Evolutionary conservation across 1,284 basidiomycete genomes (phyloP), one percentile per base, ranked within the genome.

Genomic region (Heterobasidion irregulare): DNA sequence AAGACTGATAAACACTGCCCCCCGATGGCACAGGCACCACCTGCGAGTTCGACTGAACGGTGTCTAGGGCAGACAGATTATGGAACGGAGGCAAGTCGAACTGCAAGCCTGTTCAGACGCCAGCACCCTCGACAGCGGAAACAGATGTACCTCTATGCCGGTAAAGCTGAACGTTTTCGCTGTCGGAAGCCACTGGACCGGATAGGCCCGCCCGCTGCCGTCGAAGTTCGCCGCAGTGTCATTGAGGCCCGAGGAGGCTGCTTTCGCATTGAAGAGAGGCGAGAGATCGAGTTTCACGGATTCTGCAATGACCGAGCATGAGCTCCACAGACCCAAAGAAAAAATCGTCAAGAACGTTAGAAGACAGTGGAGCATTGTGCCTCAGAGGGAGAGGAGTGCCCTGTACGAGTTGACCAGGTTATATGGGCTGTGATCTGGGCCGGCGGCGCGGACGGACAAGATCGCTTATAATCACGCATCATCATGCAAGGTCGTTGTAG

Each of bases 21-120:
- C 50, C 47, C 6, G 34, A 16, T 12, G 55, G 51, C 16, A 60
- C 41, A 13, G 45, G 15, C 9, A 62, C 36, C 5, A 54, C 57
- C 44, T 62, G 60, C 15, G 57, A 56, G 34, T 46, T 51, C 15
- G 58, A 32, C 7, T 55, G 47, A n/a, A 62, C 53, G 3, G 59
- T 53, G 46, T 62, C 60, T 45, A 56, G 47, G 8, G 57, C 53
- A 15, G 55, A 47, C 9, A 44, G 2, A 35, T 60, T 50, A 19
- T 62, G 60, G 53, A 62, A 62, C 3, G 57, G 60, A 13, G 60
- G 60, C 8, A 62, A 52, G 9, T 53, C 50, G 47, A 58, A 62
- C 60, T 62, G 41, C 12, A 33, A 26, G n/a, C 26, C 47, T 38
- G 36, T 16, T 8, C 12, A 47, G 36, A 32, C n/a, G 12, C n/a